Base-by-base conservation (phyloP, 768 basidiomycete genomes). In the Mycena rebaudengoi region DNA sequence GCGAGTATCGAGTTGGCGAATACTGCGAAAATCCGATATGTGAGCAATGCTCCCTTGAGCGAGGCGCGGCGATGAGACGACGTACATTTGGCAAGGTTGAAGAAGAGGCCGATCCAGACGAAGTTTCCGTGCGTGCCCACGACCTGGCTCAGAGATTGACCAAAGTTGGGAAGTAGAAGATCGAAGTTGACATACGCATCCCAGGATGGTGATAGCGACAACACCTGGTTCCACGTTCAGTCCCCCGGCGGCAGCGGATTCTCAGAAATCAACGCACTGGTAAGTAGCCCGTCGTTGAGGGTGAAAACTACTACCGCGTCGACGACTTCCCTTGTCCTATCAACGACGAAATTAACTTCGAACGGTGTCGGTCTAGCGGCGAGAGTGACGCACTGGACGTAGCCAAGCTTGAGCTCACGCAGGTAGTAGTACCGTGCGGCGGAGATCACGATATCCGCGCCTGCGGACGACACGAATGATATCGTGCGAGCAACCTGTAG, bases 381-480 rank as follows among this genome's bases (percentile, higher is more conserved):
- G 35, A 39, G 30, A 33, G 33, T 20, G 25, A 32, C 60, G 37
- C 32, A 62, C 60, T 43, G 50, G n/a, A 51, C 23, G 43, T 62
- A 61, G 28, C 59, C 59, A 21, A 52, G 49, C 50, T 52, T 39
- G 37, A 62, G 60, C 35, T 62, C 44, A 28, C 62, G 62, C 26
- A 63, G 62, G 46, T 53, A 63, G 45, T 63, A 50, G 40, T 63
- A 63, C n/a, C 62, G 40, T 48, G 62, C 53, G 21, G 25, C 13
- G 20, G 62, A 63, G 37, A 63, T 55, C 26, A 56, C 45, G 5
- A 63, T 49, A 30, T 63, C 62, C 16, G 62, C 25, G 10, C 29
- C 35, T n/a, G 62, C 62, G 14, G 62, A 70, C 30, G 49, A 32
- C 30, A 50, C 33, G 16, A 66, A 52, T 14, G 75, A 37, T 35